Percentiles rank a stretch among this genome's conserved stretches.
Evolutionary conservation across 495 filamentous ascomycete species (phyloP).

Genomic region (Bryoglossum gracile): DNA sequence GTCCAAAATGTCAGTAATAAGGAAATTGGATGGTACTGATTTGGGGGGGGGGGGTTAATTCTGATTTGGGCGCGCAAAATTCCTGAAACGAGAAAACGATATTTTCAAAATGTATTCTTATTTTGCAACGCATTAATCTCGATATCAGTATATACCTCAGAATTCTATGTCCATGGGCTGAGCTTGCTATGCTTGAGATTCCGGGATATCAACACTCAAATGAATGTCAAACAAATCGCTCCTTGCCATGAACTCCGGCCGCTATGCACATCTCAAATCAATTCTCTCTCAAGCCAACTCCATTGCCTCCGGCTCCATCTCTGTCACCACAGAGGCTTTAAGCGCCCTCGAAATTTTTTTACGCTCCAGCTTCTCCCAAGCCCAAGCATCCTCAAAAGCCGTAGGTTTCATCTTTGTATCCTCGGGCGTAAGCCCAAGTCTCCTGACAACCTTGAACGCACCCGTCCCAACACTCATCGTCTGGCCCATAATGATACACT

Average conservation of each 20-base stretch:
- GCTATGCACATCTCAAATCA: slow-evolving; percentile 6
- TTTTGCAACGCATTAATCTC: background rate
- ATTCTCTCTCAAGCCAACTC: background rate
- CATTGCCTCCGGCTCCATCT: background rate
- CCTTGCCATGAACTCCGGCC: slow-evolving; percentile 1
- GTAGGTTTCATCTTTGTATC: slow-evolving; percentile 58
- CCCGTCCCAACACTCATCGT: slow-evolving; percentile 86
- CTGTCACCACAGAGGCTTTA: no score
- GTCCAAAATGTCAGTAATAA: no score
- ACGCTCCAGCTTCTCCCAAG: slow-evolving; percentile 21
- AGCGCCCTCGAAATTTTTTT: slow-evolving; percentile 3
- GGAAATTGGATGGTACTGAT: no score
- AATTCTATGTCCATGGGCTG: no score
- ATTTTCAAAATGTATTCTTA: background rate
- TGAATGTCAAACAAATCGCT: background rate
- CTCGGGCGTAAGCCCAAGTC: slow-evolving; percentile 58
- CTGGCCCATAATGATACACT: slow-evolving; percentile 98
- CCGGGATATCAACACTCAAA: no score
- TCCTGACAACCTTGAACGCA: slow-evolving; percentile 77
- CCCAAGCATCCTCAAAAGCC: slow-evolving; percentile 73
- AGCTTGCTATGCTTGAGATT: no score
- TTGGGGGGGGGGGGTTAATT: no score
- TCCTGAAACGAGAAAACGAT: slow-evolving; percentile 5
- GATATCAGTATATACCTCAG: background rate
- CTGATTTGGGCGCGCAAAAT: no score